Base-by-base conservation (phyloP, 257 asterid genomes). In the Sherardia arvensis region DNA sequence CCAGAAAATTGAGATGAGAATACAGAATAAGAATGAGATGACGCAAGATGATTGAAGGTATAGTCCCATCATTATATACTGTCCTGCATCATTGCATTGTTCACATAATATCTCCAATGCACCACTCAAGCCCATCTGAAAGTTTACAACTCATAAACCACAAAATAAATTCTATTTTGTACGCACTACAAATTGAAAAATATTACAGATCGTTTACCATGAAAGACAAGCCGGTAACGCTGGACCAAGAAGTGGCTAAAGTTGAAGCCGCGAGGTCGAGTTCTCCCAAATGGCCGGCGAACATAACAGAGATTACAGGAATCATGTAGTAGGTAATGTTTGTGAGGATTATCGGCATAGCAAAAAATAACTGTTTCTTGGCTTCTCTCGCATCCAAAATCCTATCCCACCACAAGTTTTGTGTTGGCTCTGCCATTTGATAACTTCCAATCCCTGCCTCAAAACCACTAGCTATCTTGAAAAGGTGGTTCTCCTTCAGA, bases 101-200 rank as follows among this genome's bases (percentile, higher is more conserved):
- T 95, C 95, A 9, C 97, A 90, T 53, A 90, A 63, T 25, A 95
- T 90, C 79, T 90, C 97, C 5, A 90, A 90, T 10, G 94, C 92
- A 49, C 95, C 95, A 47, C 95, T 87, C 68, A 80, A 66, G 21
- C 97, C 97, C 29, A 87, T 71, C 97, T 90, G 27, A n/a, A n/a
- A 54, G n/a, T n/a, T n/a, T n/a, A n/a, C n/a, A 4, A 22, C 30
- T 15, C 3, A 7, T 10, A 7, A 38, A 17, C 1, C 28, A 49
- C 8, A 21, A 49, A 49, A 17, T 1, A 38, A 0, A 12, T 2
- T n/a, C n/a, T n/a, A n/a, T n/a, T n/a, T n/a, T n/a, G n/a, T n/a
- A n/a, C n/a, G n/a, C n/a, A n/a, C n/a, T n/a, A n/a, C n/a, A n/a
- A n/a, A n/a, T n/a, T n/a, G n/a, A n/a, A n/a, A n/a, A n/a, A n/a